Evolutionary conservation across 2,329 filamentous ascomycete genomes (phyloP), one percentile per base, ranked within the genome.

Genomic region (Thielaviopsis ethacetica): DNA sequence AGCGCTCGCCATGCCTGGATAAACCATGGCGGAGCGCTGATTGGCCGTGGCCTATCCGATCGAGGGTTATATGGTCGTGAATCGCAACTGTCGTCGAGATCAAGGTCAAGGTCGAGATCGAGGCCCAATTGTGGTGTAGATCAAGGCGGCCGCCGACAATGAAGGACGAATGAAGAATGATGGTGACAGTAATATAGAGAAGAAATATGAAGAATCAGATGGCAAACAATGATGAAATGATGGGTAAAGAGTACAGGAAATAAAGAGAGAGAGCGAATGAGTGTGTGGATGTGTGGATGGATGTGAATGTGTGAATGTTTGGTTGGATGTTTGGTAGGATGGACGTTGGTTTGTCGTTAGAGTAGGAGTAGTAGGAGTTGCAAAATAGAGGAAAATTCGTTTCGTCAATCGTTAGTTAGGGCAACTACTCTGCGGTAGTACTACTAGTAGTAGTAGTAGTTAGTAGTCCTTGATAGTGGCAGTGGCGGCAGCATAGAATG

Each of bases 1-100:
- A 67, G 77, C 78, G 68, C 72, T 76, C 69, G 72, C 77, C 65
- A 76, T 78, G 67, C 83, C 84, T 49, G 80, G 79, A 63, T 80
- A 78, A 61, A 78, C 80, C 84, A 88, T 88, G 65, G 38, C 41
- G 56, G n/a, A 30, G 51, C 44, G 51, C 22, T 7, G 51, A 53
- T 53, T 30, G 51, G 51, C 17, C 17, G 44, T 10, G 2, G 44
- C 44, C 44, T 49, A 19, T 19, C 44, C n/a, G 44, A 49, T 49
- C 2, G 44, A 9, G 10, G 9, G 21, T 10, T 19, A 5, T 2
- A 6, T 7, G 17, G 44, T 49, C 9, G 44, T 10, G n/a, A 49
- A 49, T 19, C n/a, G 15, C 4, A 49, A 49, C 6, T 7, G 3
- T 5, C 17, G 19, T 19, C 44, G 44, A 19, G 30, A 34, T 34